Evolutionary conservation across 352 stramenopile species (phyloP), one percentile per base, ranked within the genome.

Genomic region (Peronosclerospora sorghi): DNA sequence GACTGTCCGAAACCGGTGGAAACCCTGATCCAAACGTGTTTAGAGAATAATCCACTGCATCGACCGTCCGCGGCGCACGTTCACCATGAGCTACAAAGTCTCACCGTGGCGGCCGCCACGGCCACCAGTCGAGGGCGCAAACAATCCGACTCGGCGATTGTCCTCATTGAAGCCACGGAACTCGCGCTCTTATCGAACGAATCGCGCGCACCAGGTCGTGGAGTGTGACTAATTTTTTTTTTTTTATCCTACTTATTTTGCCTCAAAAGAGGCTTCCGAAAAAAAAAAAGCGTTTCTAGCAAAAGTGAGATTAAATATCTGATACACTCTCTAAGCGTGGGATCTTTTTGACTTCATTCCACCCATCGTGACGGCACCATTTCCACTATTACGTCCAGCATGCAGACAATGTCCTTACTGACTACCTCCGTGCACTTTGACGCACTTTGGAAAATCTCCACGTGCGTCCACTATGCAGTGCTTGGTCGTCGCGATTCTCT

Each of bases 11-110:
- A 41, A 2, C 62, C 46, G 19, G 59, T 89, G 1, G 59, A 54
- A 0, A 47, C 63, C 2, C 39, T 89, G 14, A 56, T 73, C 6
- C 24, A 54, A 8, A 62, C 69, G 15, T 88, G 75, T 28, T 27
- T 88, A 7, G 60, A 70, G 8, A 45, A 61, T 21, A 52, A 78
- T 28, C 68, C 71, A 4, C 17, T 14, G 6, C 64, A 68, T 17
- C 70, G 75, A 4, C 75, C 75, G 20, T 73, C 60, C 2, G 75
- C 76, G 1, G 28, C 86, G 35, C 60, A 89, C 42, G 46, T 89
- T 18, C 75, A 85, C 42, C 86, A 76, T 38, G 65, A 74, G 39
- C 45, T 89, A 30, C 71, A 73, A 18, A 58, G 65, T 27, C 44
- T 66, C 8, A 52, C 62, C 14, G 28, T 62, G 2, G 32, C 42